Evolutionary conservation across 257 asterid species (phyloP).

Genomic region (Ilex aquifolium): DNA sequence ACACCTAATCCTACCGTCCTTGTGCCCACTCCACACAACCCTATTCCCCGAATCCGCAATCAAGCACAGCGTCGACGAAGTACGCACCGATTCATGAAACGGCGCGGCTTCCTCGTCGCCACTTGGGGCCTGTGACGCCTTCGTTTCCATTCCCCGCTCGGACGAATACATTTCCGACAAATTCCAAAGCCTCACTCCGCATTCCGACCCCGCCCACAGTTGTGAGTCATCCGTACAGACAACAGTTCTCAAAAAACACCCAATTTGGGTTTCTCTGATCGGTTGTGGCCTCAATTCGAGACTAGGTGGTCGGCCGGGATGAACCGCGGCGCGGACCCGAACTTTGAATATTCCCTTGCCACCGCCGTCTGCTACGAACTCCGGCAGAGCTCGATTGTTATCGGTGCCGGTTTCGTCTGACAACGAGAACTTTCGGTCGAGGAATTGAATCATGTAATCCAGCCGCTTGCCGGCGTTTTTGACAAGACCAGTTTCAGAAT

Average conservation of each 20-base stretch:
- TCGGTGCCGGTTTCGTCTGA: slow-evolving; percentile 12
- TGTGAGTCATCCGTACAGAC: slow-evolving; percentile 49
- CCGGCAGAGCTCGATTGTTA: slow-evolving; percentile 50
- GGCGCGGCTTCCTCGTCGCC: slow-evolving; percentile 61
- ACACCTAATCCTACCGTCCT: slow-evolving; percentile 78
- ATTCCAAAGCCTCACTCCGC: slow-evolving; percentile 76
- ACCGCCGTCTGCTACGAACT: slow-evolving; percentile 57
- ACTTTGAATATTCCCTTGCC: slow-evolving; percentile 57
- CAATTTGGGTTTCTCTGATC: slow-evolving; percentile 65
- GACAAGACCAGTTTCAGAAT: background rate
- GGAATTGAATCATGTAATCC: slow-evolving; percentile 83
- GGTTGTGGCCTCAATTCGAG: slow-evolving; percentile 91
- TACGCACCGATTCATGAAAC: slow-evolving; percentile 52
- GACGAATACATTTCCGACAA: slow-evolving; percentile 43
- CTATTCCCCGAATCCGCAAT: slow-evolving; percentile 73
- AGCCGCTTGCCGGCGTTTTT: slow-evolving; percentile 33
- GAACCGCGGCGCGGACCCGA: slow-evolving; percentile 62
- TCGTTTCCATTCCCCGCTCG: background rate
- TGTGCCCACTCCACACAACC: slow-evolving; percentile 92
- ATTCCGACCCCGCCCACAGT: slow-evolving; percentile 92
- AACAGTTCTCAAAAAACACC: slow-evolving; percentile 66
- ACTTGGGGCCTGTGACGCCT: slow-evolving; percentile 35
- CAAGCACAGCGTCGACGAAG: slow-evolving; percentile 55
- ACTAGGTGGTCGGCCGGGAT: slow-evolving; percentile 70
- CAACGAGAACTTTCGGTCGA: slow-evolving; percentile 67